phyloP scores from a whole-genome alignment of 2,329 filamentous ascomycete species.

The Rhynchosporium agropyri region DNA sequence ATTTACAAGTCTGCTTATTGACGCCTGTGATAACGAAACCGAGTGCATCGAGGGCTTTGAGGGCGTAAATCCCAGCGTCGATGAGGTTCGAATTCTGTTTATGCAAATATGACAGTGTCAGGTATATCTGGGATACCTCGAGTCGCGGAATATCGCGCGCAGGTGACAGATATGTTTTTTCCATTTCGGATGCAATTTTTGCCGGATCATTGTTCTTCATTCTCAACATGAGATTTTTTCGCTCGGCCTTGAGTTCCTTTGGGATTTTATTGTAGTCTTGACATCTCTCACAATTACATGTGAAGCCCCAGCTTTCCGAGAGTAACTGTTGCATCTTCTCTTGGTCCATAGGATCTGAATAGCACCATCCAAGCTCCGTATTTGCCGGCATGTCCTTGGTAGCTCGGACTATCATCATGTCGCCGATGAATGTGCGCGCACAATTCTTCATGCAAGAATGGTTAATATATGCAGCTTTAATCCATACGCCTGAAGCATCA shows the following conservation, averaged over 20 bases:
- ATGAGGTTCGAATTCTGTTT: not conserved
- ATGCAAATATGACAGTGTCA: not conserved
- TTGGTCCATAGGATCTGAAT: constrained; percentile 37
- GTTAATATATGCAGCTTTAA: constrained; percentile 53
- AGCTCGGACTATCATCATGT: constrained; percentile 56
- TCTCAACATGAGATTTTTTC: constrained; percentile 2
- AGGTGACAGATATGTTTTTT: constrained; percentile 9
- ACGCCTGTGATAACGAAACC: constrained; percentile 11
- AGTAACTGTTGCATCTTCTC: constrained; percentile 41
- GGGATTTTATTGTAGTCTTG: constrained; percentile 22
- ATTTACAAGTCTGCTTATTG: not conserved
- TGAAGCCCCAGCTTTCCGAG: constrained; percentile 46
- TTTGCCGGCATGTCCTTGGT: constrained; percentile 46
- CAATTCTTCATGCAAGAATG: constrained; percentile 55
- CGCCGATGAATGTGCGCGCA: constrained; percentile 53
- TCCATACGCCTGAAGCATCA: constrained; percentile 49
- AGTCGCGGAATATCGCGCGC: constrained; percentile 1
- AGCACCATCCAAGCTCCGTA: constrained; percentile 51
- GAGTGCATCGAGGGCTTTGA: constrained; percentile 17
- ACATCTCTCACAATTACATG: constrained; percentile 44
- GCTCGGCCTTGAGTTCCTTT: not conserved
- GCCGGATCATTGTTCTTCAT: not conserved
- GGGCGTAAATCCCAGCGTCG: not conserved
- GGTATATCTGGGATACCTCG: constrained; percentile 11
- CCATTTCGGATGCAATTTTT: not conserved